Evolutionary conservation across 1,284 basidiomycete genomes (phyloP), one percentile per base, ranked within the genome.

Genomic region (Pholiota adiposa): DNA sequence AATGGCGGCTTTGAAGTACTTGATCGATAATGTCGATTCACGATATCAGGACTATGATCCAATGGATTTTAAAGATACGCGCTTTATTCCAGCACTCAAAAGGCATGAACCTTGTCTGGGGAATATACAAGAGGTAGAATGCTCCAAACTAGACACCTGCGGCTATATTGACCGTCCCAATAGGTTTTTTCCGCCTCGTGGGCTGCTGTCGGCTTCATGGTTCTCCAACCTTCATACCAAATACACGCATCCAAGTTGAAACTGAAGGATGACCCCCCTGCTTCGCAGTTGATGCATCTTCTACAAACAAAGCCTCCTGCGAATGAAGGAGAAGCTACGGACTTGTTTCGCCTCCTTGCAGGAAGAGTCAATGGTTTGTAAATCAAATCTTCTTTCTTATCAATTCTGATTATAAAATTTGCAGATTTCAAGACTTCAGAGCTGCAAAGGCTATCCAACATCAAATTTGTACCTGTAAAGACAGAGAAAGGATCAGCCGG

Each of bases 51-150:
- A 88, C 58, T 93, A 92, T 64, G 78, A 87, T 31, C 80, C 85
- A 5, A 68, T 75, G 11, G 73, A 81, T 18, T 88, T 85, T 56
- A 75, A 75, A 2, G 73, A 85, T 29, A 70, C 92, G 2, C 79
- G 91, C 0, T 99, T 95, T 74, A 86, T 99, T 31, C 97, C 97
- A 0, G 87, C 93, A 3, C 67, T 87, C 5, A 80, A 81, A 63
- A 81, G 74, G 58, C 83, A 77, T 59, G 75, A 78, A 46, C 61
- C 71, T n/a, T 80, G 82, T 55, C 71, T 94, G 58, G 87, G 84
- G 1, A 88, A 83, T 54, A 89, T 93, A 2, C 79, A 81, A 60
- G 88, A 92, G 71, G 93, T 92, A n/a, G 16, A 25, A 48, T 50
- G 73, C 66, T 8, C 56, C 36, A 52, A 54, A 53, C 18, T 56